phyloP scores from a whole-genome alignment of 225 moss, liverwort and hornwort genomes.

The Physcomitrellopsis africana region DNA sequence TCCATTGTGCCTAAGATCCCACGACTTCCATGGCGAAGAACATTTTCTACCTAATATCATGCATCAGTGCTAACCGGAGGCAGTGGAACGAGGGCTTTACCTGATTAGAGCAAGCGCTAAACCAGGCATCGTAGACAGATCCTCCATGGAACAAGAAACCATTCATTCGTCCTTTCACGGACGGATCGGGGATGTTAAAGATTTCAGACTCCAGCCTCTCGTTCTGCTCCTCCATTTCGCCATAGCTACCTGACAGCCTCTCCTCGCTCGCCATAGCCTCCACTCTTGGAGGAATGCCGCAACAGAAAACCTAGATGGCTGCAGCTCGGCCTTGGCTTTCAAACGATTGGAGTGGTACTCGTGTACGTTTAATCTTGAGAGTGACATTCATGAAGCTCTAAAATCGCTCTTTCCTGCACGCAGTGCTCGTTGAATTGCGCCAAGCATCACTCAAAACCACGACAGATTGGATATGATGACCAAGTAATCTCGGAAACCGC shows the following conservation, averaged over 20 bases:
- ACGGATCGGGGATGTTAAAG: constrained; percentile 35
- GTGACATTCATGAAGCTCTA: constrained; percentile 9
- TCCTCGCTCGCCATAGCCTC: constrained; percentile 40
- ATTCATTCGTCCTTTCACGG: constrained; percentile 61
- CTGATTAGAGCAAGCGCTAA: constrained; percentile 94
- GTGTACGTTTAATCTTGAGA: not conserved
- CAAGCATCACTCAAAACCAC: constrained; percentile 9
- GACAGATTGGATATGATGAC: not conserved
- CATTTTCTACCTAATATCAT: too few species aligned
- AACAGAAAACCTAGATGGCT: too few species aligned
- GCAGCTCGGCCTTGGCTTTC: not conserved
- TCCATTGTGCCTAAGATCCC: too few species aligned
- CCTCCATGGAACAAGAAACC: constrained; percentile 72
- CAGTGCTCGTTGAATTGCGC: constrained; percentile 4
- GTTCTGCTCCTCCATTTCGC: constrained; percentile 84
- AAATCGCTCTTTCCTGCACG: not conserved
- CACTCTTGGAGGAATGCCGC: not conserved
- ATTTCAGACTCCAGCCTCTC: constrained; percentile 61
- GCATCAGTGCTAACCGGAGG: not conserved
- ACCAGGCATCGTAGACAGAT: constrained; percentile 82
- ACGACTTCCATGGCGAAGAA: too few species aligned
- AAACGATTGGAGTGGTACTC: not conserved
- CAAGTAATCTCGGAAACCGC: not conserved
- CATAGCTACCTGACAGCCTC: constrained; percentile 64
- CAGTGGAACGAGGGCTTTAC: constrained; percentile 30